These are phyloP conservation scores for Ophiocordyceps camponoti-rufipedis DNA, from an alignment of 2,329 filamentous ascomycete genomes.

Conservation along the genomic window DNA sequence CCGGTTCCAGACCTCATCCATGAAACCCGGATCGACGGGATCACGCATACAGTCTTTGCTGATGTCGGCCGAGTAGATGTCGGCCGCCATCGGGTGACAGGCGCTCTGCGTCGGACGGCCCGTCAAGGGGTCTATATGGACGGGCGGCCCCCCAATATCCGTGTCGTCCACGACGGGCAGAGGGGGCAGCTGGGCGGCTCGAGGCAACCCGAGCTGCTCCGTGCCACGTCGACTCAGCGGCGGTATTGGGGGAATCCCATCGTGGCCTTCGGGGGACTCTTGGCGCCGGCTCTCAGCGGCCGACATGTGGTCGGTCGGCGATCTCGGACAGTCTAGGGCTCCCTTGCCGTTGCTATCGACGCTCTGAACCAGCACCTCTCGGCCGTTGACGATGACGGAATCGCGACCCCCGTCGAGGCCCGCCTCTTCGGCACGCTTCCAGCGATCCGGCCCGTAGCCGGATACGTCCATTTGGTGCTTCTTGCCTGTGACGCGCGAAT, in stretches of 20 bases:
- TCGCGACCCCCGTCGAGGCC: conserved; percentile 50
- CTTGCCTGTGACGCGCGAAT: conserved; percentile 19
- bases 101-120: conserved; percentile 25
- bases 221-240: conserved; percentile 40
- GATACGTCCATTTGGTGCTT: conserved; percentile 58
- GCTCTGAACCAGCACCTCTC: conserved; percentile 53
- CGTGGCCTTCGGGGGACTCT: conserved; percentile 17
- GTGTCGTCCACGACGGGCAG: conserved; percentile 58
- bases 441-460: conserved; percentile 59
- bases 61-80: conserved; percentile 56
- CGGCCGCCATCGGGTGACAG: conserved; percentile 38
- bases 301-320: conserved; percentile 9
- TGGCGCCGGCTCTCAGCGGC: conserved; percentile 13
- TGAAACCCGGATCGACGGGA: conserved; percentile 65
- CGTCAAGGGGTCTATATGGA: conserved; percentile 30
- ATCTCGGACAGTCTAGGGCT: conserved; percentile 27
- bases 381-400: conserved; percentile 46
- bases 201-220: conserved; percentile 47
- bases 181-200: conserved; percentile 50
- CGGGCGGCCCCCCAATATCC: conserved; percentile 62
- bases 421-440: conserved; percentile 44
- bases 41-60: conserved; percentile 90
- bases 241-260: conserved; percentile 30
- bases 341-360: conserved; percentile 46
- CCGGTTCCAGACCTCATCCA: conserved; percentile 72